These are phyloP conservation scores for Amyloporia xantha DNA, from an alignment of 768 basidiomycete genomes.

Conservation along the genomic window DNA sequence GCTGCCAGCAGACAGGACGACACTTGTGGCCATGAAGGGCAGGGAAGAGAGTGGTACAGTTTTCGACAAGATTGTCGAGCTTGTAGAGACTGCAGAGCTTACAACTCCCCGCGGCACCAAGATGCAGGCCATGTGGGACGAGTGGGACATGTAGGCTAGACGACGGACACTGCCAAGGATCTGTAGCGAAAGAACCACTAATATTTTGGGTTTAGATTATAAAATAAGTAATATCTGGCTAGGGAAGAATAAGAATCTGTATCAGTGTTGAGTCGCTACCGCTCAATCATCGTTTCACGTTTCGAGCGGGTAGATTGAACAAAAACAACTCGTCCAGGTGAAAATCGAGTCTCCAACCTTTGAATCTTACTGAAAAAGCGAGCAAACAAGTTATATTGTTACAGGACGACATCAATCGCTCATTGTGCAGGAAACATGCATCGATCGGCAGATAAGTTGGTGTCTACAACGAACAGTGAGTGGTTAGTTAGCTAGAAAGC, in stretches of 20 bases:
- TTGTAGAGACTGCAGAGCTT: constrained; percentile 63
- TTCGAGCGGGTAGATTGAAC: too few relatives aligned
- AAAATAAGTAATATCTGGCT: background rate
- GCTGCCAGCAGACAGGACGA: constrained; percentile 31
- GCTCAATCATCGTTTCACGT: too few relatives aligned
- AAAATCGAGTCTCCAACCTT: too few relatives aligned
- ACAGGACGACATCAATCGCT: background rate
- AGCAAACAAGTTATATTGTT: too few relatives aligned
- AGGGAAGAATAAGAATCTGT: too few relatives aligned
- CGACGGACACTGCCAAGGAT: background rate
- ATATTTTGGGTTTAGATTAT: constrained; percentile 1
- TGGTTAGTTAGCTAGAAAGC: background rate
- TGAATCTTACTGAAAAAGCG: too few relatives aligned
- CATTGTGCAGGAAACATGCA: constrained; percentile 11
- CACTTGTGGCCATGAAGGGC: constrained; percentile 62
- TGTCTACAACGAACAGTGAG: constrained; percentile 5
- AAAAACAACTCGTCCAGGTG: too few relatives aligned
- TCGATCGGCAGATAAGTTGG: constrained; percentile 17
- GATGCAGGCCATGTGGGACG: constrained; percentile 51
- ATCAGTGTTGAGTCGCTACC: too few relatives aligned
- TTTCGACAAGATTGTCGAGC: constrained; percentile 53
- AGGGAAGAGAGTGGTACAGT: constrained; percentile 30
- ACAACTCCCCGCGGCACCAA: constrained; percentile 26
- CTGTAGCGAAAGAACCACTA: background rate
- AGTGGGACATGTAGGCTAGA: constrained; percentile 48